phyloP scores from a whole-genome alignment of 2,329 filamentous ascomycete species.

The Fusarium sp. region DNA sequence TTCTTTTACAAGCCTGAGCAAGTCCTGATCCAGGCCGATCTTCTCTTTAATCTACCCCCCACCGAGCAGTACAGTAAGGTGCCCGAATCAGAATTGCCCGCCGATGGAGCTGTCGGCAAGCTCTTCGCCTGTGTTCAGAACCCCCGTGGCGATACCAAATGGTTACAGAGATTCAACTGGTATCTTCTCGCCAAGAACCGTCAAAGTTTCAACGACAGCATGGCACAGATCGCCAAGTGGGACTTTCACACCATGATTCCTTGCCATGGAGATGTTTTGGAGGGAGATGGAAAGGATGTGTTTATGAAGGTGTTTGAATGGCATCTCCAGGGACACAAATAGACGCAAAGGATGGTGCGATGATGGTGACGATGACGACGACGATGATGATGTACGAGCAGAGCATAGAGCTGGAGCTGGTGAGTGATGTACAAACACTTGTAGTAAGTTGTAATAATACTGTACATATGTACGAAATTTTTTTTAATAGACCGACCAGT shows the following conservation, averaged over 20 bases:
- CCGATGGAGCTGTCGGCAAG: constrained; percentile 51
- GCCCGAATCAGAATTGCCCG: constrained; percentile 51
- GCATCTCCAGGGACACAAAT: constrained; percentile 68
- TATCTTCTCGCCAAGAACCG: constrained; percentile 74
- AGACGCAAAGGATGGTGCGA: background rate
- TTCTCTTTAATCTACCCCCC: constrained; percentile 91
- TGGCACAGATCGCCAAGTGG: constrained; percentile 77
- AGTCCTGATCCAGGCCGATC: constrained; percentile 87
- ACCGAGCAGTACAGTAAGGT: constrained; percentile 84
- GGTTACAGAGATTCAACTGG: constrained; percentile 85
- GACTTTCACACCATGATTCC: constrained; percentile 87
- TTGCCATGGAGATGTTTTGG: constrained; percentile 92
- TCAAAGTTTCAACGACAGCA: constrained; percentile 73
- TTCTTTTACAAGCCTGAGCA: constrained; percentile 83
- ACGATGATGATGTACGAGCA: background rate
- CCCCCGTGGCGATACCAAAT: constrained; percentile 72
- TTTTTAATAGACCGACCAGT: background rate
- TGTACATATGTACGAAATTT: background rate
- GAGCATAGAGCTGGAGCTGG: constrained; percentile 7
- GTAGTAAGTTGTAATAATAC: constrained; percentile 29
- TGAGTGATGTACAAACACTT: background rate
- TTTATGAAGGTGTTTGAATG: constrained; percentile 84
- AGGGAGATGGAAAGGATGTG: constrained; percentile 75
- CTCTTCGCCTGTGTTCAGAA: constrained; percentile 65
- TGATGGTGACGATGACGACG: background rate